These are phyloP conservation scores for Sarocladiaceae sp. DNA, from an alignment of 2,329 filamentous ascomycete species.

Conservation along the genomic window DNA sequence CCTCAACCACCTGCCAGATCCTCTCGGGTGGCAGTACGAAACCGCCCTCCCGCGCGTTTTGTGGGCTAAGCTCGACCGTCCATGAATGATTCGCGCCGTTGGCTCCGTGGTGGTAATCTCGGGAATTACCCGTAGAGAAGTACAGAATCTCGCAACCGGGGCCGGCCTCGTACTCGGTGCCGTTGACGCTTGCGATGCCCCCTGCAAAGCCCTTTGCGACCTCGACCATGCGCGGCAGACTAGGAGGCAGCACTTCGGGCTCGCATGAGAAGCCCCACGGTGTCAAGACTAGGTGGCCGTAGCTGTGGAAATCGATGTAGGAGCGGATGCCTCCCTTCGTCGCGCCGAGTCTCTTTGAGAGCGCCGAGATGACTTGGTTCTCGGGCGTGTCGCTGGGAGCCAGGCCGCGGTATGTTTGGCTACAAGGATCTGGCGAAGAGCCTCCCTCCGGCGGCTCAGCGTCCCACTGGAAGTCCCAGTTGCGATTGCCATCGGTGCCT, in stretches of 20 bases:
- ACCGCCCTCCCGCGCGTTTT: constrained; percentile 12
- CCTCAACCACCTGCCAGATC: constrained; percentile 17
- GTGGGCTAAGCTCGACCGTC: constrained; percentile 19
- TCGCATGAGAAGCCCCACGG: constrained; percentile 53
- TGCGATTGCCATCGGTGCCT: constrained; percentile 49
- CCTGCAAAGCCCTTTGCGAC: constrained; percentile 33
- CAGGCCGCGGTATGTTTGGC: constrained; percentile 38
- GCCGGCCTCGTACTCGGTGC: constrained; percentile 15
- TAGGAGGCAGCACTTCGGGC: constrained; percentile 17
- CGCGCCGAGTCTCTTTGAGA: constrained; percentile 37
- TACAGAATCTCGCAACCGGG: constrained; percentile 19
- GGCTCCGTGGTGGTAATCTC: constrained; percentile 18
- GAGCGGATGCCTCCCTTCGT: constrained; percentile 42
- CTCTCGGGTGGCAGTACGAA: constrained; percentile 17
- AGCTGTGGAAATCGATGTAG: constrained; percentile 58
- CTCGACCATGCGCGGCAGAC: constrained; percentile 18
- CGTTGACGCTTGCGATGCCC: constrained; percentile 28
- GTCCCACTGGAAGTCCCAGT: constrained; percentile 42
- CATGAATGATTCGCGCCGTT: constrained; percentile 18
- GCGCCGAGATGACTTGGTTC: constrained; percentile 41
- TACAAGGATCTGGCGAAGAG: constrained; percentile 39
- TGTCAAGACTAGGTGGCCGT: constrained; percentile 49
- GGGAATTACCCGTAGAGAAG: constrained; percentile 16
- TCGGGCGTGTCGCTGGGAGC: constrained; percentile 41
- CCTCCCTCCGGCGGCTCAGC: constrained; percentile 21